phyloP scores from a whole-genome alignment of 352 stramenopile genomes.

The Phytophthora idaei region DNA sequence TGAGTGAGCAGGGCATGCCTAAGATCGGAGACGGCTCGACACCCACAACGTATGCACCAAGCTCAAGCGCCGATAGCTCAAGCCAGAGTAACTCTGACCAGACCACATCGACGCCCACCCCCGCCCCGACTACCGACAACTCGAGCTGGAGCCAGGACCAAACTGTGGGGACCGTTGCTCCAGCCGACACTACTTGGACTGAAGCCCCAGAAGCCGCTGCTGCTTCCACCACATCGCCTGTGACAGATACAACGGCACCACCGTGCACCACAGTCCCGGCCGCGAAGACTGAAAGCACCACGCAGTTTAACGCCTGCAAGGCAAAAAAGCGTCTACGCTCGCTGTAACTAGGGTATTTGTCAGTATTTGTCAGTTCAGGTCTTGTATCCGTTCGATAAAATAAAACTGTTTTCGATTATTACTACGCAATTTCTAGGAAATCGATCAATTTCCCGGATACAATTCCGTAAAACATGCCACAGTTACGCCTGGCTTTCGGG shows the following conservation, averaged over 20 bases:
- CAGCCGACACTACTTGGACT: conserved; percentile 12
- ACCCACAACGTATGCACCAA: conserved; percentile 3
- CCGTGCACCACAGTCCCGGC: neutral
- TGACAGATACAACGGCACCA: conserved; percentile 5
- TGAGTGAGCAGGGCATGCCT: conserved; percentile 27
- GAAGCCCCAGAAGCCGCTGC: conserved; percentile 15
- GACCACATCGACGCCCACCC: conserved; percentile 5
- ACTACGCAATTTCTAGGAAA: conserved; percentile 2
- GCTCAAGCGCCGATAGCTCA: conserved; percentile 6
- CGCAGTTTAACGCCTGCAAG: conserved; percentile 19
- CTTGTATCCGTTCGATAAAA: neutral
- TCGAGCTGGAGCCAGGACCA: conserved; percentile 25
- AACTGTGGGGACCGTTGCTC: conserved; percentile 20
- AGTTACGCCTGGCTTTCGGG: conserved; percentile 13
- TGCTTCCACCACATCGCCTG: conserved; percentile 8
- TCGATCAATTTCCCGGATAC: neutral
- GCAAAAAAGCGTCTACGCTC: conserved; percentile 28
- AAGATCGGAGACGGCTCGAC: conserved; percentile 24
- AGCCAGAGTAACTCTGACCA: conserved; percentile 7
- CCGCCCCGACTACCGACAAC: conserved; percentile 8
- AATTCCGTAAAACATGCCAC: neutral
- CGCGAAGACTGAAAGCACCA: conserved; percentile 1
- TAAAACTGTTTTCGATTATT: neutral
- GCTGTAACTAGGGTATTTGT: conserved; percentile 19
- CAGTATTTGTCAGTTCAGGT: conserved; percentile 15